Evolutionary conservation across 257 asterid genomes (phyloP), one percentile per base, ranked within the genome.

Genomic region (Capsicum pubescens): DNA sequence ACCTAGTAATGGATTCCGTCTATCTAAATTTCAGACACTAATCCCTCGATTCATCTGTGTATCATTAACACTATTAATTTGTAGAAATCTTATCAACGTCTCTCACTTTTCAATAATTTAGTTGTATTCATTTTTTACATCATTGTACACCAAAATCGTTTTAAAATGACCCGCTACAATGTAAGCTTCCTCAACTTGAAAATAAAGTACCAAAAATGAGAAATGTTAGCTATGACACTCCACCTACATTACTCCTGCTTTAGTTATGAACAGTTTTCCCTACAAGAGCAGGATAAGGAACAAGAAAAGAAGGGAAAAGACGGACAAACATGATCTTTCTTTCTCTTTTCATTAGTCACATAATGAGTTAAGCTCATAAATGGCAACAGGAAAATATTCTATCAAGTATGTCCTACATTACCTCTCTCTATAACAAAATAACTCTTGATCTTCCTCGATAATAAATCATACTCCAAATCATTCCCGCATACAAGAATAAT

Each of bases 171-270:
- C 85, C 8, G 68, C 86, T 90, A 88, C 26, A 83, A 66, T 69
- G 87, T 86, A 81, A 84, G 79, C 78, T 57, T 81, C 81, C 81
- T 84, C 60, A 59, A 85, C 90, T 92, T 88, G 89, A 79, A 64
- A 56, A 79, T 19, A 52, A 80, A 81, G 63, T 50, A 82, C 80
- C 15, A 46, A 60, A 10, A 7, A 86, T 3, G 3, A 19, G 17
- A 61, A 70, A 10, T 59, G 60, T 84, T 67, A 26, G 17, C 74
- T 12, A n/a, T n/a, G 63, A 26, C 44, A 50, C 80, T 50, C 11
- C 80, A 26, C 60, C n/a, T 74, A 48, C 80, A 69, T 21, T 11
- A 12, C 35, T n/a, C 12, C 42, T 26, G 15, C 70, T 26, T 64
- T 9, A 26, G 42, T 64, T 5, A 21, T 21, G 42, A 64, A 64